A percentile compares a stretch with the other conserved stretches of the same genome.
Evolutionary conservation across 352 stramenopile species (phyloP).

Genomic region (Globisporangium uncinulatum): DNA sequence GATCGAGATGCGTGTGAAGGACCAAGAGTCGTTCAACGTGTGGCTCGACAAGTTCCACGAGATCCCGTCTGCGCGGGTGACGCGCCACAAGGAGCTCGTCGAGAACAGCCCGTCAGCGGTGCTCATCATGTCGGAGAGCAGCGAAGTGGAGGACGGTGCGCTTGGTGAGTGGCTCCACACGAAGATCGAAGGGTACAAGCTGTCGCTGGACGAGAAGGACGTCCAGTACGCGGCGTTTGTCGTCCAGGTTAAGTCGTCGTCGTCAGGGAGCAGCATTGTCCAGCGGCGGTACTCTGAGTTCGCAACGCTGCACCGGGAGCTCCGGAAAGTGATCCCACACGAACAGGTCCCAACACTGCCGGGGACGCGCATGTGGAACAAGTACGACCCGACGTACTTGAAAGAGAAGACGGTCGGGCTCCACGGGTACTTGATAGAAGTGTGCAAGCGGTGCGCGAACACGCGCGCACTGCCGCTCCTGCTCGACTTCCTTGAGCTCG

Average conservation of each 20-base stretch:
- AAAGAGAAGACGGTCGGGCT: conserved; percentile 73
- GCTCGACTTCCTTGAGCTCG: conserved; percentile 59
- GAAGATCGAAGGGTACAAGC: conserved; percentile 72
- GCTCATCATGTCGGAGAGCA: conserved; percentile 53
- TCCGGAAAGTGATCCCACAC: conserved; percentile 73
- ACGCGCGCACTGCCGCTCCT: conserved; percentile 55
- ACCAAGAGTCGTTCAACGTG: conserved; percentile 67
- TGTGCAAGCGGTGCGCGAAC: conserved; percentile 72
- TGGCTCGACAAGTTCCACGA: conserved; percentile 61
- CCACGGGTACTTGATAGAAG: conserved; percentile 63
- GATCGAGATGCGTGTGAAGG: conserved; percentile 76
- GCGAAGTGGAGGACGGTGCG: conserved; percentile 9
- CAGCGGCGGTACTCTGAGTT: conserved; percentile 81
- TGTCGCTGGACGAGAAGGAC: conserved; percentile 66
- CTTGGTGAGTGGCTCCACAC: conserved; percentile 63
- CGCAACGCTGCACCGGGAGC: conserved; percentile 58
- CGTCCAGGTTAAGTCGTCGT: conserved; percentile 72
- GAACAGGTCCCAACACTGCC: conserved; percentile 71
- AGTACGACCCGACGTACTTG: conserved; percentile 76
- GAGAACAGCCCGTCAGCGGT: conserved; percentile 79
- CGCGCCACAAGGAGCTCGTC: conserved; percentile 66
- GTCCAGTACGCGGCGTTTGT: conserved; percentile 72
- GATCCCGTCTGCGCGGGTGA: conserved; percentile 51
- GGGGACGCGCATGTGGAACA: conserved; percentile 76
- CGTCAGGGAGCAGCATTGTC: conserved; percentile 56